A percentile compares a stretch with the other conserved stretches of the same genome.
Conservation (phyloP, 2,329 filamentous ascomycete species). For the Xylaria arbuscula region DNA sequence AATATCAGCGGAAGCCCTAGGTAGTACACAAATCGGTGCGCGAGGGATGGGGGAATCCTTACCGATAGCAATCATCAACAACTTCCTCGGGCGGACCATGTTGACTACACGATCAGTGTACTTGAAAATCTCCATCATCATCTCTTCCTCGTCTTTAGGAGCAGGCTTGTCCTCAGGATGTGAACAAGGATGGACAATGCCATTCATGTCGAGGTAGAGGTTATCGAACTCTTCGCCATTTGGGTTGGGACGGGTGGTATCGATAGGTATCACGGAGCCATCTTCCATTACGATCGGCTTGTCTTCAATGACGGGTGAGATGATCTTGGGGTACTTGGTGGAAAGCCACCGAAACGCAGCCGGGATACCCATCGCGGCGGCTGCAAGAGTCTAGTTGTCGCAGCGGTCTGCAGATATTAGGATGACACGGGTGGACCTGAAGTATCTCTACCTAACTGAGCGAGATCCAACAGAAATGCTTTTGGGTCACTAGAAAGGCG, state of each 20-base stretch:
- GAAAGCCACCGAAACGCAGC: constrained; percentile 97
- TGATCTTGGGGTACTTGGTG: constrained; percentile 97
- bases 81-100: constrained; percentile 95
- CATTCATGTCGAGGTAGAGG: constrained; percentile 98
- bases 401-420: constrained; percentile 21
- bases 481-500: background rate
- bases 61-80: constrained; percentile 98
- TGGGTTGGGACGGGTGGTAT: constrained; percentile 86
- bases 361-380: constrained; percentile 83
- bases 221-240: constrained; percentile 99
- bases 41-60: constrained; percentile 53
- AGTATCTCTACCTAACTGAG: constrained; percentile 13
- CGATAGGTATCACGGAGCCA: constrained; percentile 84
- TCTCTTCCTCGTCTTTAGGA: constrained; percentile 94
- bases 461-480: background rate
- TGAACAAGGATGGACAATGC: constrained; percentile 98
- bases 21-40: background rate
- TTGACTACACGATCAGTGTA: constrained; percentile 99
- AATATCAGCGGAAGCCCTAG: constrained; percentile 18
- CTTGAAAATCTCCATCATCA: constrained; percentile 98
- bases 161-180: constrained; percentile 94
- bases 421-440: constrained; percentile 11
- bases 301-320: constrained; percentile 90
- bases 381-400: background rate
- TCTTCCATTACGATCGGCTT: constrained; percentile 81